These are phyloP conservation scores for Leccinum subgranulosum DNA, from an alignment of 768 basidiomycete genomes.

Conservation along the genomic window DNA sequence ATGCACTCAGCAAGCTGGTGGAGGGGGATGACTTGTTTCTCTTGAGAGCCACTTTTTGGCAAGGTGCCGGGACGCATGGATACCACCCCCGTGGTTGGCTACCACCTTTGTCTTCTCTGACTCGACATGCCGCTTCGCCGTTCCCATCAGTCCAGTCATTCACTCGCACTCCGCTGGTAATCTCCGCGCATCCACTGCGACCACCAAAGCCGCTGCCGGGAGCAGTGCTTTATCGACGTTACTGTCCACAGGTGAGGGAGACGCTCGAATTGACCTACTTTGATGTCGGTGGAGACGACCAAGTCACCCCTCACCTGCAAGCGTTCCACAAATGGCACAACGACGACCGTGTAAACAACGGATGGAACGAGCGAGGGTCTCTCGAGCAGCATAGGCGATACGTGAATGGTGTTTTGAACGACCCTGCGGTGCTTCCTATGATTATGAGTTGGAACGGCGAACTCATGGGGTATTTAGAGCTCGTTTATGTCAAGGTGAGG, in stretches of 20 bases:
- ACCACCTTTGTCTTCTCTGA: constrained; percentile 29
- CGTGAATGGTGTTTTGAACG: constrained; percentile 31
- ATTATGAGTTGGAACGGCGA: constrained; percentile 48
- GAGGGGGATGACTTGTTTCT: constrained; percentile 35
- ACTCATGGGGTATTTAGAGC: constrained; percentile 42
- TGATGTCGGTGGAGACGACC: constrained; percentile 17
- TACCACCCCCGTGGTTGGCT: constrained; percentile 33
- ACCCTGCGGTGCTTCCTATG: constrained; percentile 38
- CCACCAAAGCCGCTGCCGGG: constrained; percentile 44
- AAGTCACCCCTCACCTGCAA: constrained; percentile 34
- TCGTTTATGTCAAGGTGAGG: constrained; percentile 46
- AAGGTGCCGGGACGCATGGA: constrained; percentile 41
- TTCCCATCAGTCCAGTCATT: constrained; percentile 40
- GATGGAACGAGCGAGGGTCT: constrained; percentile 46
- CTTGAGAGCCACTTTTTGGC: constrained; percentile 46
- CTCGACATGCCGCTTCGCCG: constrained; percentile 16
- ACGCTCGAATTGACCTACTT: constrained; percentile 29
- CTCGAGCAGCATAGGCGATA: constrained; percentile 44
- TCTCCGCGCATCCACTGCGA: constrained; percentile 49
- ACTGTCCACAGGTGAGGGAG: constrained; percentile 33
- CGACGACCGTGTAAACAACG: constrained; percentile 41
- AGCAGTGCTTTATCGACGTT: constrained; percentile 39
- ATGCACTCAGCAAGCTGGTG: constrained; percentile 1
- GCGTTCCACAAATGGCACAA: constrained; percentile 52
- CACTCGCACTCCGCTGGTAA: constrained; percentile 45